Evolutionary conservation across 352 stramenopile genomes (phyloP).

Genomic region (Globisporangium nunn): DNA sequence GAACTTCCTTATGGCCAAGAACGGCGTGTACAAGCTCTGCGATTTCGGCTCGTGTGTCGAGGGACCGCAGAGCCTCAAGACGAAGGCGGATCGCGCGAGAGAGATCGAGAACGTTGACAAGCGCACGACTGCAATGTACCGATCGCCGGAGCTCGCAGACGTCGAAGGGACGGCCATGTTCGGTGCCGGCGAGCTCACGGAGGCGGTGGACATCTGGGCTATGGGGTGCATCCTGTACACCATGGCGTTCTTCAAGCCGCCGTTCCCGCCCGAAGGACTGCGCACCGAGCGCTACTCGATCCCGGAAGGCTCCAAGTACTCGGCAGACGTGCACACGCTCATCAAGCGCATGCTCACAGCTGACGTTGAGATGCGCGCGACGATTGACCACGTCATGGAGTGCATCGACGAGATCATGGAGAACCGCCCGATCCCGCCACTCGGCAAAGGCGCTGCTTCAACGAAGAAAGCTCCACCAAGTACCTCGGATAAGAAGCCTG

Average conservation of each 20-base stretch:
- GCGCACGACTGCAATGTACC: constrained; percentile 97
- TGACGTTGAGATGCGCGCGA: constrained; percentile 86
- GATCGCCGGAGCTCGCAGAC: constrained; percentile 95
- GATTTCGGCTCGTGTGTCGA: constrained; percentile 93
- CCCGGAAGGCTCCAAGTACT: constrained; percentile 87
- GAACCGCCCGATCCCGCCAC: constrained; percentile 28
- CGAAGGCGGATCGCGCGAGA: constrained; percentile 75
- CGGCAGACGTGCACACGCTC: constrained; percentile 79
- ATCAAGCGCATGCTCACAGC: constrained; percentile 90
- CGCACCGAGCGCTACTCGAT: constrained; percentile 92
- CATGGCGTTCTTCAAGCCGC: constrained; percentile 93
- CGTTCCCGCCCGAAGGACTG: constrained; percentile 93
- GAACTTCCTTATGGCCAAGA: constrained; percentile 92
- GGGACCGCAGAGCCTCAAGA: constrained; percentile 64
- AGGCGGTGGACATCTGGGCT: constrained; percentile 91
- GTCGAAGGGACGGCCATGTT: constrained; percentile 90
- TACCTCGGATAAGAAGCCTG: not conserved
- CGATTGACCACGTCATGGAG: constrained; percentile 90
- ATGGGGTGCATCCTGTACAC: constrained; percentile 96
- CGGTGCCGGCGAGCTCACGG: constrained; percentile 85
- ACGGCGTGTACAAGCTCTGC: constrained; percentile 92
- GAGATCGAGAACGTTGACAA: constrained; percentile 94
- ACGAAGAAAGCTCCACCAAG: not conserved
- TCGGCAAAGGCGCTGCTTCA: constrained; percentile 12
- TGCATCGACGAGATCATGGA: constrained; percentile 72